A percentile compares a stretch with the other conserved stretches of the same genome.
These are phyloP conservation scores for Zizania palustris DNA, from an alignment of 202 grass and related monocot species.

Conservation along the genomic window DNA sequence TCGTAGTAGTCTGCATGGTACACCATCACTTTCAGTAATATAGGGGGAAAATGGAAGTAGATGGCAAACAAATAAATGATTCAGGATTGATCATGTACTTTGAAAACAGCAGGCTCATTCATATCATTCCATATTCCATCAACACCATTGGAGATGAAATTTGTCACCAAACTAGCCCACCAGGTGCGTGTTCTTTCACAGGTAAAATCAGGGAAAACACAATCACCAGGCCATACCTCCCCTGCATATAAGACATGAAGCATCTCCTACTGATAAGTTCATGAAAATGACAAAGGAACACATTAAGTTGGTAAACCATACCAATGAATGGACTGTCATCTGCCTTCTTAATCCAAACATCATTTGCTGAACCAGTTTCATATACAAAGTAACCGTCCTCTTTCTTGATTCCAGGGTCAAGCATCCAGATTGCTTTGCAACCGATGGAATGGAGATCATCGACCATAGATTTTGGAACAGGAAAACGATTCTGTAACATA, in stretches of 20 bases:
- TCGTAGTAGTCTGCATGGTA: slow-evolving; percentile 72
- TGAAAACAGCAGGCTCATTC: slow-evolving; percentile 94
- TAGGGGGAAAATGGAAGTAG: slow-evolving; percentile 18
- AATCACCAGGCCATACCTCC: slow-evolving; percentile 91
- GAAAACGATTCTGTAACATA: slow-evolving; percentile 64
- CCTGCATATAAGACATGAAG: slow-evolving; percentile 59
- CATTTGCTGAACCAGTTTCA: slow-evolving; percentile 73
- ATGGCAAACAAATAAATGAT: slow-evolving; percentile 10
- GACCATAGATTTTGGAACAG: slow-evolving; percentile 83
- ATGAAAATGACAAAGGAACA: slow-evolving; percentile 7
- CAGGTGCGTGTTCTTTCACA: slow-evolving; percentile 72
- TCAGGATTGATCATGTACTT: slow-evolving; percentile 49
- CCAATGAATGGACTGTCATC: slow-evolving; percentile 73
- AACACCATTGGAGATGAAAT: slow-evolving; percentile 82
- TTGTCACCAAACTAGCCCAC: slow-evolving; percentile 84
- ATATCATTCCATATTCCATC: slow-evolving; percentile 99
- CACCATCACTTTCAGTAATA: slow-evolving; percentile 34
- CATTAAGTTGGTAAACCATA: slow-evolving; percentile 42
- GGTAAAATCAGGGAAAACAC: slow-evolving; percentile 96
- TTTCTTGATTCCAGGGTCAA: slow-evolving; percentile 94
- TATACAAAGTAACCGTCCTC: slow-evolving; percentile 82
- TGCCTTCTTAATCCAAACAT: slow-evolving; percentile 80
- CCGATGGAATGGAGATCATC: slow-evolving; percentile 67
- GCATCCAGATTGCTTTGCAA: slow-evolving; percentile 98
- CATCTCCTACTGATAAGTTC: background rate